These are phyloP conservation scores for Magnolia sinica DNA, from an alignment of 164 flowering plant species.

Conservation along the genomic window DNA sequence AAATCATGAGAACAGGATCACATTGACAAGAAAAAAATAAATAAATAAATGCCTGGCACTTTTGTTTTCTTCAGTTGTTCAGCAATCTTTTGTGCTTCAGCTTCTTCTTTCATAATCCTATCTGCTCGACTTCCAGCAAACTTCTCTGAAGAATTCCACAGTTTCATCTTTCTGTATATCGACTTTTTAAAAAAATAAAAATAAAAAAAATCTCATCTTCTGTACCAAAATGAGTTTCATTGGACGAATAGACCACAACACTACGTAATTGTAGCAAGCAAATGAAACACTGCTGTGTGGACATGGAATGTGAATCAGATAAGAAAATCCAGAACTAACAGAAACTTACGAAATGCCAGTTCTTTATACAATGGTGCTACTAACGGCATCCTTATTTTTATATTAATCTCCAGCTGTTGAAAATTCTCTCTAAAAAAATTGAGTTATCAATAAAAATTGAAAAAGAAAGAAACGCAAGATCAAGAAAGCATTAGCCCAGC, in stretches of 20 bases:
- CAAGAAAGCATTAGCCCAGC: too few species aligned
- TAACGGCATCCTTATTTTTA: slow-evolving; percentile 24
- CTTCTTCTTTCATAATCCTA: slow-evolving; percentile 61
- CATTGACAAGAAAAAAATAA: neutral
- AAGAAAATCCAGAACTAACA: neutral
- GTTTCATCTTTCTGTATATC: slow-evolving; percentile 67
- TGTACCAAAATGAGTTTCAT: slow-evolving; percentile 22
- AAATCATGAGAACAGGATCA: neutral
- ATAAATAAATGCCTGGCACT: slow-evolving; percentile 47
- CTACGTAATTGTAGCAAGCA: neutral
- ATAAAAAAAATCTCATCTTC: slow-evolving; percentile 23
- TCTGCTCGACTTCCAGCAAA: slow-evolving; percentile 96
- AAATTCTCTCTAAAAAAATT: too few species aligned
- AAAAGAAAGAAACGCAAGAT: too few species aligned
- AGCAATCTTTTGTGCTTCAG: slow-evolving; percentile 50
- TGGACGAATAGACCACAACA: neutral
- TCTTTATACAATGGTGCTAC: slow-evolving; percentile 61
- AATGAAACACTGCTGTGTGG: too few species aligned
- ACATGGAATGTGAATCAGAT: neutral
- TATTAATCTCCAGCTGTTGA: too few species aligned
- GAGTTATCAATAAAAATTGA: too few species aligned
- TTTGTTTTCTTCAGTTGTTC: slow-evolving; percentile 62
- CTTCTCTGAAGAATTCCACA: slow-evolving; percentile 47
- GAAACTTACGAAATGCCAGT: slow-evolving; percentile 35
- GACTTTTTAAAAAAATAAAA: too few species aligned